Evolutionary conservation across 2,329 filamentous ascomycete species (phyloP).

Genomic region (Alternaria postmessia): DNA sequence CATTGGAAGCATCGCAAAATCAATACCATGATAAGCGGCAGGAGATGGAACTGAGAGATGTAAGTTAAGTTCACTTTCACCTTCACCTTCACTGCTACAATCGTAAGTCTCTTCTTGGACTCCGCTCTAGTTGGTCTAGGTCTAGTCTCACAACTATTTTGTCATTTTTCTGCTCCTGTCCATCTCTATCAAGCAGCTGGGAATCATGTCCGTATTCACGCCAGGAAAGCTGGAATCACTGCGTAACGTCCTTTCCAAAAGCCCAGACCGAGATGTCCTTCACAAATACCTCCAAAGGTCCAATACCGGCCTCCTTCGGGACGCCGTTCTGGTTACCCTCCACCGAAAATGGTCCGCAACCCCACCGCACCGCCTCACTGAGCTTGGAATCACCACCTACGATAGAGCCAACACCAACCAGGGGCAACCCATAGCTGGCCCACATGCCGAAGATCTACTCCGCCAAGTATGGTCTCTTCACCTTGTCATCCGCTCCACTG

Average conservation of each 20-base stretch:
- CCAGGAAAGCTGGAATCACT: conserved; percentile 6
- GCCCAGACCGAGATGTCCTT: conserved; percentile 8
- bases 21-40: too few species aligned
- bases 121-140: too few species aligned
- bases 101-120: not conserved
- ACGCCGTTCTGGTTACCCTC: conserved; percentile 24
- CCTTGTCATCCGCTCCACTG: conserved; percentile 16
- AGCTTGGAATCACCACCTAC: conserved; percentile 27
- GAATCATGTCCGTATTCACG: not conserved
- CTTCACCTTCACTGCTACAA: not conserved
- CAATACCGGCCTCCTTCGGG: conserved; percentile 4
- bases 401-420: conserved; percentile 6
- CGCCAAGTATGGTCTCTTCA: conserved; percentile 24
- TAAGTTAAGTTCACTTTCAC: not conserved
- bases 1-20: not conserved
- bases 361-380: conserved; percentile 20
- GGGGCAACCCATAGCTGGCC: conserved; percentile 10
- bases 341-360: conserved; percentile 18
- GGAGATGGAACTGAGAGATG: not conserved
- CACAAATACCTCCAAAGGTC: conserved; percentile 12
- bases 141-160: not conserved
- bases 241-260: conserved; percentile 1
- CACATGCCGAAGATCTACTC: conserved; percentile 25
- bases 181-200: not conserved
- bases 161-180: not conserved